These are phyloP conservation scores for Tolypocladium ovalisporum DNA, from an alignment of 2,329 filamentous ascomycete genomes.

Conservation along the genomic window DNA sequence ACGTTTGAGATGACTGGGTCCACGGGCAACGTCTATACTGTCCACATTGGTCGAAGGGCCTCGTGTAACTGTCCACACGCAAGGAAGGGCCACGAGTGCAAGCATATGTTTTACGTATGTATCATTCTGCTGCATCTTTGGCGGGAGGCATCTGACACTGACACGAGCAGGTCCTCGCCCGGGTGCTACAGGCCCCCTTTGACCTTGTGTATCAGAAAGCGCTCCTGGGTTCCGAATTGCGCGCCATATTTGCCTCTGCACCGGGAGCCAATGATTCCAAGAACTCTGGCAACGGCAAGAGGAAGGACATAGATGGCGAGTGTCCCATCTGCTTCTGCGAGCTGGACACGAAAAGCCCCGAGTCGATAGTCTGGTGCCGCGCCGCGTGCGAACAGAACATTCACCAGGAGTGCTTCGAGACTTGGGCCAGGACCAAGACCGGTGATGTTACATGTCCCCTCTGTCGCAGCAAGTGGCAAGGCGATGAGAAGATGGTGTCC, in stretches of 20 bases:
- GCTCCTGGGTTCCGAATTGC: conserved; percentile 47
- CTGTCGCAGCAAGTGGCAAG: conserved; percentile 47
- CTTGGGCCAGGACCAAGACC: conserved; percentile 38
- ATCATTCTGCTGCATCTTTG: neutral
- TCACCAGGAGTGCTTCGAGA: conserved; percentile 41
- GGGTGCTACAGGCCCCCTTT: conserved; percentile 45
- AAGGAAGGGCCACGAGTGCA: conserved; percentile 46
- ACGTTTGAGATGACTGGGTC: conserved; percentile 48
- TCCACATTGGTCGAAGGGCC: conserved; percentile 39
- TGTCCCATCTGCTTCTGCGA: conserved; percentile 47
- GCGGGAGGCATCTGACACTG: neutral
- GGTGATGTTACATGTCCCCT: conserved; percentile 46
- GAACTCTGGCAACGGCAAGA: conserved; percentile 19
- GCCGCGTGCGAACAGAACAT: conserved; percentile 45
- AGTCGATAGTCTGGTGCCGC: conserved; percentile 37
- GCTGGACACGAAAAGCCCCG: conserved; percentile 22
- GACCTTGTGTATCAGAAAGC: conserved; percentile 52
- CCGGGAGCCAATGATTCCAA: conserved; percentile 33
- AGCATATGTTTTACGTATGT: conserved; percentile 49
- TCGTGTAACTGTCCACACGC: conserved; percentile 47
- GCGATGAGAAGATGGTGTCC: conserved; percentile 27
- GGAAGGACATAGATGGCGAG: conserved; percentile 40
- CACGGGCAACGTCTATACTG: conserved; percentile 54
- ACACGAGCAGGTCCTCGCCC: conserved; percentile 35
- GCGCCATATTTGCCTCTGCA: conserved; percentile 43